Conservation (phyloP, 805 yeast species). For the Metschnikowia noctiluminum region DNA sequence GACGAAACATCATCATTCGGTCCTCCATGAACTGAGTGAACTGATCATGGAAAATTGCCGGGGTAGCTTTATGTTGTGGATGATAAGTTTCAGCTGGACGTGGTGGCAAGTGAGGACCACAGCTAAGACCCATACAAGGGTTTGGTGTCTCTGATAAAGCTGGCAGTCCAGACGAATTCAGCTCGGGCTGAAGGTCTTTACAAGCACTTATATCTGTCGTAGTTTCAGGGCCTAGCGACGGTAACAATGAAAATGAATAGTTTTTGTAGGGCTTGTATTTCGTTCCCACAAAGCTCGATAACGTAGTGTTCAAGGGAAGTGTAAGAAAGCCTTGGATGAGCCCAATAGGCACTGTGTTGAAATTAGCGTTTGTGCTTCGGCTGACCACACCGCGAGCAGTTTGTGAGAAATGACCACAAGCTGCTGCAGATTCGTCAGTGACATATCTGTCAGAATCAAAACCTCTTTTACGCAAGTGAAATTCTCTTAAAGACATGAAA, state of each 20-base stretch:
- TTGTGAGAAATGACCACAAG: not conserved
- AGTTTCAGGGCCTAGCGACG: slow-evolving; percentile 3
- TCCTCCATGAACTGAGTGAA: slow-evolving; percentile 17
- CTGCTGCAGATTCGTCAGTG: slow-evolving; percentile 1
- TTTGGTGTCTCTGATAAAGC: slow-evolving; percentile 3
- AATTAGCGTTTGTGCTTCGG: not conserved
- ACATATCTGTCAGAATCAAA: not conserved
- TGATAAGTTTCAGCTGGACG: slow-evolving; percentile 10
- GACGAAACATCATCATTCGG: slow-evolving; percentile 16
- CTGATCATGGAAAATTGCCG: slow-evolving; percentile 15
- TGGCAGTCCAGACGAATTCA: slow-evolving; percentile 2
- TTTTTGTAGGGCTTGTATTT: slow-evolving; percentile 1
- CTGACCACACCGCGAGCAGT: not conserved
- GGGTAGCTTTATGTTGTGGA: slow-evolving; percentile 1
- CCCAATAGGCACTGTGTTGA: not conserved
- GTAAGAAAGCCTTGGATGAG: slow-evolving; percentile 6
- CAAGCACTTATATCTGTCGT: not conserved
- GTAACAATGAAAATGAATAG: slow-evolving; percentile 2
- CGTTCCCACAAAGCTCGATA: not conserved
- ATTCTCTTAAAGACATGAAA: not conserved
- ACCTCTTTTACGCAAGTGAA: not conserved
- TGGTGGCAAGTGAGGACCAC: slow-evolving; percentile 16
- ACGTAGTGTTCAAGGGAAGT: slow-evolving; percentile 3
- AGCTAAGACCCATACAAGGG: slow-evolving; percentile 11
- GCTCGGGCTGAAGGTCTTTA: not conserved